phyloP scores from a whole-genome alignment of 352 stramenopile genomes.

The Thraustochytrium striatum region DNA sequence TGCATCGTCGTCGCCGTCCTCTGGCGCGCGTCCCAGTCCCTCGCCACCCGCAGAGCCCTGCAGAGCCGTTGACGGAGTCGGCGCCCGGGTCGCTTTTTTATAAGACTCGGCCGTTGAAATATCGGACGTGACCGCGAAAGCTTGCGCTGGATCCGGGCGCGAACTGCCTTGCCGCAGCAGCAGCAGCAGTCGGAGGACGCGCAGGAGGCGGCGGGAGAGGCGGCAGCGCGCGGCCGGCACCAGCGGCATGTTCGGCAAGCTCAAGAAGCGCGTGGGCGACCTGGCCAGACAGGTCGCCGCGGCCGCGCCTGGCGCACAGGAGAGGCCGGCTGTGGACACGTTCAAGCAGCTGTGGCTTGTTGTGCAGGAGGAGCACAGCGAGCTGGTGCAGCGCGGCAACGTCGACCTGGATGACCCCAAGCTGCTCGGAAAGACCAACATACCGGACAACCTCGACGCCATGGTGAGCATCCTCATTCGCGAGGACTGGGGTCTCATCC shows the following conservation, averaged over 20 bases:
- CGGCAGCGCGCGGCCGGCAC: too few species aligned
- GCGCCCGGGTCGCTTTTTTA: too few species aligned
- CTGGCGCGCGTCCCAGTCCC: too few species aligned
- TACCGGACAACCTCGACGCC: constrained; percentile 29
- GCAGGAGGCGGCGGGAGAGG: too few species aligned
- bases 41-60: too few species aligned
- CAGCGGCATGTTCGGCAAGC: constrained; percentile 15
- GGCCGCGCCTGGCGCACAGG: neutral
- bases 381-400: neutral
- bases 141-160: too few species aligned
- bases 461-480: constrained; percentile 32
- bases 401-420: constrained; percentile 16
- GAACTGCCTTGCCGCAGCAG: too few species aligned
- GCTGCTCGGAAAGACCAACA: neutral
- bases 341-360: constrained; percentile 29
- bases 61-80: too few species aligned
- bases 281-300: neutral
- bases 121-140: too few species aligned
- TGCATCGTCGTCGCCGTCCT: too few species aligned
- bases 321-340: neutral
- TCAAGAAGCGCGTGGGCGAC: neutral
- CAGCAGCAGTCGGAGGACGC: too few species aligned
- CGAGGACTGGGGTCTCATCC: constrained; percentile 22
- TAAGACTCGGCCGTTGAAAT: too few species aligned
- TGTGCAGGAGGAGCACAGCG: neutral